Conservation (phyloP, 2,329 filamentous ascomycete genomes). For the Rhytidhysteron rufulum region DNA sequence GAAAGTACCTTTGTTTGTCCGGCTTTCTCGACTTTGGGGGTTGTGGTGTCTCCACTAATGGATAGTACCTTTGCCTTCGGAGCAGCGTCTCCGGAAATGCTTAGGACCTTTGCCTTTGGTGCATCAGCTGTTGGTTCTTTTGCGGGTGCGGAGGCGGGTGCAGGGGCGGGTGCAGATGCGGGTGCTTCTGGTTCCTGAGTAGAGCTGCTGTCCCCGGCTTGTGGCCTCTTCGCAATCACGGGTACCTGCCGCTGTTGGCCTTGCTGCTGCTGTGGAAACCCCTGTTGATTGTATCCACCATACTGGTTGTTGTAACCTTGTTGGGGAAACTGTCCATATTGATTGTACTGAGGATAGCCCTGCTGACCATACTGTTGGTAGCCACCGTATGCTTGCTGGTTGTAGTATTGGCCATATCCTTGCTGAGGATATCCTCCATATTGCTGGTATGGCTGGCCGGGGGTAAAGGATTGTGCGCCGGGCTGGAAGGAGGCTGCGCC, state of each 20-base stretch:
- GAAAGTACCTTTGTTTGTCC: conserved; percentile 68
- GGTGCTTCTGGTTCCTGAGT: conserved; percentile 36
- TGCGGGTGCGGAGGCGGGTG: conserved; percentile 39
- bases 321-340: conserved; percentile 49
- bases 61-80: conserved; percentile 60
- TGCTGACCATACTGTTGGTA: conserved; percentile 18
- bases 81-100: conserved; percentile 54
- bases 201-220: conserved; percentile 47
- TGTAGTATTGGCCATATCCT: conserved; percentile 49
- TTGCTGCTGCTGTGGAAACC: conserved; percentile 47
- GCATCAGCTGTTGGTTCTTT: conserved; percentile 36
- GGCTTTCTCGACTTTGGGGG: conserved; percentile 53
- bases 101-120: conserved; percentile 61
- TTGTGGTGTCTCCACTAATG: conserved; percentile 51
- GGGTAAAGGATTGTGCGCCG: conserved; percentile 66
- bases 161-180: conserved; percentile 43
- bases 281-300: conserved; percentile 24
- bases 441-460: conserved; percentile 64
- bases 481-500: conserved; percentile 63
- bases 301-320: conserved; percentile 22
- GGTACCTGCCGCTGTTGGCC: conserved; percentile 49
- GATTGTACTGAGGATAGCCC: conserved; percentile 31
- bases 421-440: conserved; percentile 42
- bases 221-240: conserved; percentile 59
- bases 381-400: conserved; percentile 15